Base-by-base conservation (phyloP, 192 early-diverging fungal genomes). In the Dissophora ornata region DNA sequence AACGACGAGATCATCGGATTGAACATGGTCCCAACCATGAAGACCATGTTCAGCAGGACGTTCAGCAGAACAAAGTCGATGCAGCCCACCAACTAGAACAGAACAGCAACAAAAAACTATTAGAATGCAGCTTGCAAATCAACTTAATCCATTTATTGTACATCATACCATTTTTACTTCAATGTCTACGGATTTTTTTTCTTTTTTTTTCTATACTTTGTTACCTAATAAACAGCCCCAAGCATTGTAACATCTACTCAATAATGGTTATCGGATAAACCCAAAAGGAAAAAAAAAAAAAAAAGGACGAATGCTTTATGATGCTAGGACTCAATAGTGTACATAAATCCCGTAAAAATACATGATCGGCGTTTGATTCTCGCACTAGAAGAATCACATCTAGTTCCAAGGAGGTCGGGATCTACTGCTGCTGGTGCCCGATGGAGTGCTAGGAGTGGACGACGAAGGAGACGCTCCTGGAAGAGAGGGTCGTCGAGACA, bases 1-100 rank as follows among this genome's bases (percentile, higher is more conserved):
- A 91, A 86, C 77, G 85, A 83, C 18, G 92, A 94, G 46, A 95
- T 97, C 60, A 67, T 86, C 41, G 96, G 94, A 16, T 86, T 98
- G 49, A 86, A 92, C 22, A 79, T 82, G 77, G 46, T 71, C 29
- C 81, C 81, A 1, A 82, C 81, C 25, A 66, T 82, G 60, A 71
- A 71, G 69, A 71, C 69, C 46, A 63, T 71, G 44, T 71, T 71
- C 44, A 63, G 70, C 62, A 57, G 70, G 42, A 69, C 67, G 9
- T 49, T 50, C 49, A 71, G 68, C 59, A 61, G 64, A 47, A 70
- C 57, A 55, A 62, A 65, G 57, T 60, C 56, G 12, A 66, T 60
- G 44, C 70, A 65, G 47, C 71, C 57, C 50, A 28, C 21, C 33
- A 57, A 18, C 34, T 38, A 44, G 36, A 29, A 58, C 10, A 40